Base-by-base conservation (phyloP, 2,329 filamentous ascomycete genomes). In the Exophiala sideris region DNA sequence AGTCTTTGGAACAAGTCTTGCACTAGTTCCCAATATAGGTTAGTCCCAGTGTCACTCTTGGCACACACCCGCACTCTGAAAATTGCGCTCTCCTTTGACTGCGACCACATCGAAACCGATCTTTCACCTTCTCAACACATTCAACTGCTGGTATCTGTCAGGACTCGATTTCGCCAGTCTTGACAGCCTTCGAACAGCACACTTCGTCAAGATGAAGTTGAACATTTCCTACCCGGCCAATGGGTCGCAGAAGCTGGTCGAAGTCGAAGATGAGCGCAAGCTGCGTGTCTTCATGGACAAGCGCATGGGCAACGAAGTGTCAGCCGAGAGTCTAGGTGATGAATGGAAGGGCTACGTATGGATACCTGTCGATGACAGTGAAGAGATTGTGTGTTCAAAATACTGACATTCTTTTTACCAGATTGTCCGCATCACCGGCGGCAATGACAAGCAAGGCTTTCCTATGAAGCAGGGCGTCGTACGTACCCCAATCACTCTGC, bases 401-500 rank as follows among this genome's bases (percentile, higher is more conserved):
- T 52, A 29, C 58, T 62, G 56, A 62, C 56, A 42, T 24, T 32
- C 42, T 41, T 16, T 21, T 50, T 35, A 38, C 45, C 56, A 65
- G 63, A 63, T 65, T 45, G 52, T 65, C 57, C 62, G 62, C 53
- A 97, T 99, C 83, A 99, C 94, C 71, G 95, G 94, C 74, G 94
- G 95, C 76, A 99, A 99, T 88, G 94, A 99, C 89, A 99, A 99
- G 90, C 95, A 99, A 85, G 94, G 94, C 83, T 99, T 99, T 86
- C 94, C 94, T 70, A 99, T 99, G 94, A 99, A 99, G 91, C 95
- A 99, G 87, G 94, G 94, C 84, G 89, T 95, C 70, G 74, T 76
- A 76, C 68, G 74, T 75, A 59, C 51, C 48, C 60, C 63, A 61
- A 60, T 60, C 63, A 61, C 61, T 64, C 60, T 62, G 45, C 48